Conservation (phyloP, 2,329 filamentous ascomycete genomes). For the Kalaharituber pfeilii region DNA sequence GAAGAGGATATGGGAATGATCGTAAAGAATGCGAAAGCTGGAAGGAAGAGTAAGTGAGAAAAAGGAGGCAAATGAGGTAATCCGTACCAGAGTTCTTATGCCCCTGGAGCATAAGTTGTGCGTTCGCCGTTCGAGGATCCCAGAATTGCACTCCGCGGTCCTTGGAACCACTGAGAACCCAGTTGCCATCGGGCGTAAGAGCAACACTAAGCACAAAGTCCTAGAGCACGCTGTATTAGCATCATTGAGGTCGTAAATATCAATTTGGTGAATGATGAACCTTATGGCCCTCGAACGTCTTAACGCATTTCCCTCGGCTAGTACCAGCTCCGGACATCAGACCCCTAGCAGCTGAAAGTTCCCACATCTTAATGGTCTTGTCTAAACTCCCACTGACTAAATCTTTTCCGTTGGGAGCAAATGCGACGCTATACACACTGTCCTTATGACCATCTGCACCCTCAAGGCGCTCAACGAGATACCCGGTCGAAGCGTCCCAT, state of each 20-base stretch:
- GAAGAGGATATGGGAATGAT: too few relatives aligned
- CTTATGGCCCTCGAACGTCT: constrained; percentile 93
- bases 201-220: constrained; percentile 96
- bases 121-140: constrained; percentile 83
- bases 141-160: constrained; percentile 97
- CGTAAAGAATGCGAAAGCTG: background rate
- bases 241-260: constrained; percentile 4
- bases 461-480: constrained; percentile 78
- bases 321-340: constrained; percentile 47
- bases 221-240: constrained; percentile 30
- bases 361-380: constrained; percentile 99
- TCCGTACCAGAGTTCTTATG: constrained; percentile 77
- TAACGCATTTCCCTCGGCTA: constrained; percentile 82
- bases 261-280: constrained; percentile 33
- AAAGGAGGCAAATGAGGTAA: background rate
- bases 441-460: constrained; percentile 91
- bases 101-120: constrained; percentile 94
- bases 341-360: constrained; percentile 55
- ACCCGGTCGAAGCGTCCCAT: constrained; percentile 79
- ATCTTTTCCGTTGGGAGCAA: constrained; percentile 81
- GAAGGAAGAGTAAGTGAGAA: background rate
- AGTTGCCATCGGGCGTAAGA: constrained; percentile 78
- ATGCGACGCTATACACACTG: constrained; percentile 89
- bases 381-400: constrained; percentile 89
- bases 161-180: constrained; percentile 95